These are phyloP conservation scores for Myxozyma kluyveri DNA, from an alignment of 805 yeast genomes.

Conservation along the genomic window DNA sequence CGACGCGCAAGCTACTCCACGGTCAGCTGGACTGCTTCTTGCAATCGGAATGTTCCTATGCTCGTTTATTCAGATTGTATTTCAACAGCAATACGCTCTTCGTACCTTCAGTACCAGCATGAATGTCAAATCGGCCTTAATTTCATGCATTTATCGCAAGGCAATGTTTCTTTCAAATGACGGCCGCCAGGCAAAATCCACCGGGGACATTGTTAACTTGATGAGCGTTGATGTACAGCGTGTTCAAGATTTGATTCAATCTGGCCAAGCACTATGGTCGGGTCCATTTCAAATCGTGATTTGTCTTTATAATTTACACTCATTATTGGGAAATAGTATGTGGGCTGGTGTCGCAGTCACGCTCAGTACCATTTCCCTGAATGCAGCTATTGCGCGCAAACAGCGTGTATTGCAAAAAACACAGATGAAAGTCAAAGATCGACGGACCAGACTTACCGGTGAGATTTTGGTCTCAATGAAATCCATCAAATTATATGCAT, in stretches of 20 bases:
- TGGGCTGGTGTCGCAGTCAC: constrained; percentile 89
- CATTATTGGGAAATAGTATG: constrained; percentile 74
- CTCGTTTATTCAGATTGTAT: constrained; percentile 58
- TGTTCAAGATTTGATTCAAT: constrained; percentile 65
- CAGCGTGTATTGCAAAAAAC: constrained; percentile 71
- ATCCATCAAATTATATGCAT: constrained; percentile 86
- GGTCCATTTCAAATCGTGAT: constrained; percentile 86
- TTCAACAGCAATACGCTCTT: constrained; percentile 58
- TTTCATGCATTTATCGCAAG: constrained; percentile 69
- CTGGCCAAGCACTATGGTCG: constrained; percentile 80
- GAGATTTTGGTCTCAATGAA: constrained; percentile 89
- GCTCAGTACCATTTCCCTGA: constrained; percentile 76
- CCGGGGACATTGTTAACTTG: constrained; percentile 78
- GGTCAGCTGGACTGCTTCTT: constrained; percentile 60
- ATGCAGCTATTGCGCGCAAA: constrained; percentile 60
- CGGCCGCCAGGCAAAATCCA: constrained; percentile 55
- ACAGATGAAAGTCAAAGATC: constrained; percentile 91
- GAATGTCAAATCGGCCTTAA: constrained; percentile 61
- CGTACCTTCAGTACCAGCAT: constrained; percentile 53
- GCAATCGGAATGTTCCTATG: constrained; percentile 62
- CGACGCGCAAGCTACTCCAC: constrained; percentile 41
- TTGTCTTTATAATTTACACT: constrained; percentile 72
- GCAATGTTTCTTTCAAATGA: constrained; percentile 64
- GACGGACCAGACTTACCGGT: constrained; percentile 80
- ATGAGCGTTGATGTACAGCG: constrained; percentile 72